Percentiles rank a stretch among this genome's conserved stretches.
These are phyloP conservation scores for Trichoderma harzianum DNA, from an alignment of 2,329 filamentous ascomycete genomes.

Conservation along the genomic window DNA sequence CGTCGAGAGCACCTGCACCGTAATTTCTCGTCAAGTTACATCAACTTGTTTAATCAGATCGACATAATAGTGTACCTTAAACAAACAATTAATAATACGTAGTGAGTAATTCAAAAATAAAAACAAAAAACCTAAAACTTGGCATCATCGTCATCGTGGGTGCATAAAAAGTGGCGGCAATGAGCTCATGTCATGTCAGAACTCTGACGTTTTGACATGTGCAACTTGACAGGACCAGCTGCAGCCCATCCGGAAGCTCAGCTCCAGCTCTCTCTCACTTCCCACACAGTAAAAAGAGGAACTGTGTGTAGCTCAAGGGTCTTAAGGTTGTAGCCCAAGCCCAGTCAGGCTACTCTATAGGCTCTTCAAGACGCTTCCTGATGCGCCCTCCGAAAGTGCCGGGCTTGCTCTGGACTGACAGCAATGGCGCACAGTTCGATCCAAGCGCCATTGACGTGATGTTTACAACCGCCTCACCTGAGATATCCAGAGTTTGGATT, in stretches of 20 bases:
- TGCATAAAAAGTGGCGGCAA: not conserved
- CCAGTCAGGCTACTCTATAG: not conserved
- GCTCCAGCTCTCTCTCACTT: not conserved
- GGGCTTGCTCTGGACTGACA: constrained; percentile 1
- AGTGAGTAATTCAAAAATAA: not conserved
- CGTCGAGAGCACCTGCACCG: not conserved
- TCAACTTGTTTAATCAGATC: not conserved
- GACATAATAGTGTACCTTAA: not conserved
- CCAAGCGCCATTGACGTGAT: constrained; percentile 14
- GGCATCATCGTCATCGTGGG: not conserved
- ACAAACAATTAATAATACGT: not conserved
- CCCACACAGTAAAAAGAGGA: constrained; percentile 3
- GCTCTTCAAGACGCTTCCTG: not conserved
- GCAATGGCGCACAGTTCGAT: not conserved
- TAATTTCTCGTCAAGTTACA: constrained; percentile 1
- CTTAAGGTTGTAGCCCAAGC: not conserved
- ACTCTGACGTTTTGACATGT: not conserved
- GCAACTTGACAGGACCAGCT: not conserved
- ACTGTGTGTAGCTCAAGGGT: not conserved
- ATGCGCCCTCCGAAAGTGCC: constrained; percentile 3
- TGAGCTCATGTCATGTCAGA: not conserved
- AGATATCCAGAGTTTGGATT: not conserved
- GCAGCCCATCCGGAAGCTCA: not conserved
- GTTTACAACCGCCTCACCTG: not conserved
- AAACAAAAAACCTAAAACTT: not conserved